A percentile compares a stretch with the other conserved stretches of the same genome.
These are phyloP conservation scores for Dioszegia hungarica DNA, from an alignment of 768 basidiomycete genomes.

Conservation along the genomic window DNA sequence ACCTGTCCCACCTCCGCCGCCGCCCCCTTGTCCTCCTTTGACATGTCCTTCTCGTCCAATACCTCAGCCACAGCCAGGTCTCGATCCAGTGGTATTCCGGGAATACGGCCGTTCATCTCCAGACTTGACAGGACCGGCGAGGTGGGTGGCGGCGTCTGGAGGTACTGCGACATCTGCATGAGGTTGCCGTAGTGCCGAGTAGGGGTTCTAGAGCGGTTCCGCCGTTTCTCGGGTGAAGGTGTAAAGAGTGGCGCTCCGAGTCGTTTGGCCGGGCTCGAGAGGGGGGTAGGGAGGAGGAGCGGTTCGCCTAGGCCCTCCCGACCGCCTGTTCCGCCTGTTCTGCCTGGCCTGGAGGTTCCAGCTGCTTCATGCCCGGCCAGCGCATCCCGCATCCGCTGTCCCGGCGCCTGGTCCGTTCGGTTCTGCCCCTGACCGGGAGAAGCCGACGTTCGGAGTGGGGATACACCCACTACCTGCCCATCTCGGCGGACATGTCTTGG, in stretches of 20 bases:
- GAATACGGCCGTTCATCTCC: too few relatives aligned
- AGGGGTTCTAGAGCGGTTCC: not conserved
- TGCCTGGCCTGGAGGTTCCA: too few relatives aligned
- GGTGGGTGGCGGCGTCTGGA: conserved; percentile 2
- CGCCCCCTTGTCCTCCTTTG: not conserved
- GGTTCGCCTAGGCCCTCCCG: not conserved
- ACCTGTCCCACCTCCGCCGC: not conserved
- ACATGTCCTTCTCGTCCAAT: not conserved
- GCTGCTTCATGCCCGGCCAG: too few relatives aligned
- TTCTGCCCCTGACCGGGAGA: too few relatives aligned
- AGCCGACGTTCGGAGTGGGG: too few relatives aligned
- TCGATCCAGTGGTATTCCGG: not conserved
- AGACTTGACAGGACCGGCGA: conserved; percentile 5
- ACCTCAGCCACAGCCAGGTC: not conserved
- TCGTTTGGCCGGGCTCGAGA: conserved; percentile 3
- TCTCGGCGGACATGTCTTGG: not conserved
- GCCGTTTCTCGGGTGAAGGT: not conserved
- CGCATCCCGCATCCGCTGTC: conserved; percentile 1
- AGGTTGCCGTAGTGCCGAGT: not conserved
- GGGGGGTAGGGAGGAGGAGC: not conserved
- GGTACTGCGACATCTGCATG: not conserved
- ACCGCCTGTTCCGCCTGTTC: too few relatives aligned
- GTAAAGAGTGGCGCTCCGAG: not conserved
- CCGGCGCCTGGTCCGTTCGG: not conserved
- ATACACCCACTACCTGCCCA: too few relatives aligned